phyloP scores from a whole-genome alignment of 1,284 basidiomycete species.

The Somion occarium region DNA sequence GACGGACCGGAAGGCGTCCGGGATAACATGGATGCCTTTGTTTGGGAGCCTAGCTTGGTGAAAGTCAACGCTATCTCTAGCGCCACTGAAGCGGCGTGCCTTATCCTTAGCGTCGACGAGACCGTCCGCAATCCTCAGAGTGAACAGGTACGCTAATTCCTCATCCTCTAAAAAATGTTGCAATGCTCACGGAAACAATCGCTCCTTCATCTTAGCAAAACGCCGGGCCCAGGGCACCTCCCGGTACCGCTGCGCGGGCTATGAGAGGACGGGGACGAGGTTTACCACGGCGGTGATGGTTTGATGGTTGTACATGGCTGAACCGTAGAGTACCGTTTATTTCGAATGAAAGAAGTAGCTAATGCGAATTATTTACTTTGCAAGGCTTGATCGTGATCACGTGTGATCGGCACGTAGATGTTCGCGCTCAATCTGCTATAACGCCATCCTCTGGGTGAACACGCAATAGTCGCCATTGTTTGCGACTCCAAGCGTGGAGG shows the following conservation, averaged over 20 bases:
- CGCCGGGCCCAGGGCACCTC: constrained; percentile 78
- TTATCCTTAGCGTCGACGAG: constrained; percentile 94
- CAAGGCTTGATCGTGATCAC: constrained; percentile 10
- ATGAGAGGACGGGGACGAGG: constrained; percentile 81
- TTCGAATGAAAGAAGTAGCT: constrained; percentile 12
- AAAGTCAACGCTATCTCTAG: constrained; percentile 95
- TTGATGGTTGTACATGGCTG: constrained; percentile 9
- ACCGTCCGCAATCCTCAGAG: constrained; percentile 92
- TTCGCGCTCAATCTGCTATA: constrained; percentile 12
- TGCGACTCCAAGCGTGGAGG: constrained; percentile 10
- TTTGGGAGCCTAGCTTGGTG: constrained; percentile 97
- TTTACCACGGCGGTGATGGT: constrained; percentile 56
- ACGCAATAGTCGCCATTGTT: constrained; percentile 24
- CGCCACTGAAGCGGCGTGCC: constrained; percentile 93
- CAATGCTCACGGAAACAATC: background rate
- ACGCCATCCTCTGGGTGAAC: constrained; percentile 22
- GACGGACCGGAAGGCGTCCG: constrained; percentile 86
- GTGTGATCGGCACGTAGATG: constrained; percentile 15
- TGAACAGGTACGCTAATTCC: constrained; percentile 60
- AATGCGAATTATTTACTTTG: constrained; percentile 10
- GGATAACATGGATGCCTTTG: constrained; percentile 95
- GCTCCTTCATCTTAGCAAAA: constrained; percentile 39
- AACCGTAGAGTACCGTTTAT: constrained; percentile 14
- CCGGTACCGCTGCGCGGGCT: constrained; percentile 80
- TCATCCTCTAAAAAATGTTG: background rate